Base-by-base conservation (phyloP, 257 asterid species). In the Vinca minor region DNA sequence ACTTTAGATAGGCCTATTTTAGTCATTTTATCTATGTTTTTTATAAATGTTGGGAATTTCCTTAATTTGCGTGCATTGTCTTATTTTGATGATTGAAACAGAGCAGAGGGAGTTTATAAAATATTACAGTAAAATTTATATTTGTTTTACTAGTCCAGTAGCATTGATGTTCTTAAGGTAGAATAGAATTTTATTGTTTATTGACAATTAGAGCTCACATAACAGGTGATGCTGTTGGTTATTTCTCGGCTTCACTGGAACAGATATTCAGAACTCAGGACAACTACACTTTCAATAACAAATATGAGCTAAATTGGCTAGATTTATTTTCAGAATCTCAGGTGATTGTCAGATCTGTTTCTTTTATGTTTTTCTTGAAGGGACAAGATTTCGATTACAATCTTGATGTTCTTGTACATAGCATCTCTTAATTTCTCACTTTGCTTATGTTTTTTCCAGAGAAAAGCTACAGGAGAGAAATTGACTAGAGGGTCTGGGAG, bases 181-280 rank as follows among this genome's bases (percentile, higher is more conserved):
- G 23, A 29, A 4, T 54, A 17, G 42, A 32, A 28, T 34, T 12
- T 34, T 31, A 34, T 55, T 42, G 54, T 50, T 3, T 20, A 18
- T 31, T 53, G 47, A 57, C 65, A 56, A 29, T 68, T 36, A 57
- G 59, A 60, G 58, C 78, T 79, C 52, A 49, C 69, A 62, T 73
- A 75, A 71, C 82, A 92, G 98, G 86, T 70, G 81, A 81, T 36
- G 76, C 80, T 67, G 74, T 89, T 78, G 95, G 98, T 70, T 73
- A 69, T 73, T 84, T 66, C 72, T 77, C 84, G 41, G 79, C 87
- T 76, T 76, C 94, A 34, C 64, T 92, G 77, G 80, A 77, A 65
- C 79, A 80, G 73, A 76, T 89, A 75, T 64, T 66, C 57, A 75
- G 61, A 53, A 56, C 76, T 74, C 82, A 74, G 67, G 83, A 75